Conservation (phyloP, 78 protist species). For the Polysphondylium violaceum region DNA sequence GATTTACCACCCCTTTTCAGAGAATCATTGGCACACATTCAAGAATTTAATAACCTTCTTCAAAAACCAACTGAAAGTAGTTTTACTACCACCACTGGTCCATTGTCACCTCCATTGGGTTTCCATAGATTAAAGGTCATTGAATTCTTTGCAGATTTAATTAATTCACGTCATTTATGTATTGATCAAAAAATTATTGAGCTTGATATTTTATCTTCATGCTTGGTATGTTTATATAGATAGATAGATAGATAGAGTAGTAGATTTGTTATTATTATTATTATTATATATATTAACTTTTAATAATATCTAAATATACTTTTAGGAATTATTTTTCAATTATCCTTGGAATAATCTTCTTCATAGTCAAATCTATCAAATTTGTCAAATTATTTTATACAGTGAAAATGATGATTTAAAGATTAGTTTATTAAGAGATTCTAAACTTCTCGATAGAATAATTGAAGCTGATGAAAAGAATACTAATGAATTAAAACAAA, state of each 20-base stretch:
- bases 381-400: constrained; percentile 70
- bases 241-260: background rate
- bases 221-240: constrained; percentile 46
- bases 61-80: constrained; percentile 33
- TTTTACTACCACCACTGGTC: constrained; percentile 80
- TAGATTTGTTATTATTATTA: background rate
- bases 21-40: constrained; percentile 47
- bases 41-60: constrained; percentile 40
- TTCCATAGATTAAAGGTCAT: constrained; percentile 79
- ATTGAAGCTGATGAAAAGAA: constrained; percentile 67
- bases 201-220: constrained; percentile 67
- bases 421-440: constrained; percentile 43
- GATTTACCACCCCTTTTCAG: constrained; percentile 51
- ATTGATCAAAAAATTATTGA: constrained; percentile 78
- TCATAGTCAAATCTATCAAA: constrained; percentile 75
- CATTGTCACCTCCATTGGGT: constrained; percentile 77
- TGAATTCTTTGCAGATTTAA: constrained; percentile 82
- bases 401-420: constrained; percentile 76
- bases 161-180: constrained; percentile 81
- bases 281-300: background rate
- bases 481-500: constrained; percentile 62
- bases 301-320: too few species aligned
- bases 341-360: constrained; percentile 83
- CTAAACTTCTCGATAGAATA: constrained; percentile 72
- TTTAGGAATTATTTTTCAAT: constrained; percentile 68